Conservation (phyloP, 768 basidiomycete genomes). For the Rhizopogon roseolus region DNA sequence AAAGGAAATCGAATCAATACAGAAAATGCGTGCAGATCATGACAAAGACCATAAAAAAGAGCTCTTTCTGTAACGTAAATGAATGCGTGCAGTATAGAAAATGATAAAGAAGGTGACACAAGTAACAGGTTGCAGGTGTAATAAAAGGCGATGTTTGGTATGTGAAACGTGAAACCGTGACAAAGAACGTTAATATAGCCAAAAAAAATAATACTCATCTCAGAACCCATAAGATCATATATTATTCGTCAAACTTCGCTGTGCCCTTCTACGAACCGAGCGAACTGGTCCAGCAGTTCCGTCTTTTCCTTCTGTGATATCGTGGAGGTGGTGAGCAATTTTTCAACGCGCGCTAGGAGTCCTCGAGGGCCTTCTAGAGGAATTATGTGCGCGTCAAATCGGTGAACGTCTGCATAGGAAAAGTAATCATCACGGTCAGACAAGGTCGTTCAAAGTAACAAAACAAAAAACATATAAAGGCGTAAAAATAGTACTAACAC, state of each 20-base stretch:
- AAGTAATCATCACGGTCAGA: constrained; percentile 12
- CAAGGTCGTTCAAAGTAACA: neutral
- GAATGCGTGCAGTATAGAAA: neutral
- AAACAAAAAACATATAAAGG: neutral
- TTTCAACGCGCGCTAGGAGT: constrained; percentile 59
- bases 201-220: neutral
- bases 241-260: constrained; percentile 5
- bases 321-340: constrained; percentile 47
- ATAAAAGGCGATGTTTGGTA: neutral
- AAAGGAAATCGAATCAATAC: neutral
- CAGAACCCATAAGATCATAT: neutral
- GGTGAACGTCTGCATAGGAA: constrained; percentile 52
- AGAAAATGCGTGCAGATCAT: neutral
- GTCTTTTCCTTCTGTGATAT: constrained; percentile 45
- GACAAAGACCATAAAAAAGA: neutral
- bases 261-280: constrained; percentile 45
- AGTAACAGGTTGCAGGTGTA: neutral
- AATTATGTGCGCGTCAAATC: constrained; percentile 70
- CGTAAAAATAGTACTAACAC: constrained; percentile 40
- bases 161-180: neutral
- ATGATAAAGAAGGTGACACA: neutral
- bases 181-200: neutral
- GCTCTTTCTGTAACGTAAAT: neutral
- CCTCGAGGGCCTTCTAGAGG: constrained; percentile 72
- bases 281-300: constrained; percentile 53